These are phyloP conservation scores for Gnetum montanum DNA, from an alignment of 75 land plant species.

Conservation along the genomic window DNA sequence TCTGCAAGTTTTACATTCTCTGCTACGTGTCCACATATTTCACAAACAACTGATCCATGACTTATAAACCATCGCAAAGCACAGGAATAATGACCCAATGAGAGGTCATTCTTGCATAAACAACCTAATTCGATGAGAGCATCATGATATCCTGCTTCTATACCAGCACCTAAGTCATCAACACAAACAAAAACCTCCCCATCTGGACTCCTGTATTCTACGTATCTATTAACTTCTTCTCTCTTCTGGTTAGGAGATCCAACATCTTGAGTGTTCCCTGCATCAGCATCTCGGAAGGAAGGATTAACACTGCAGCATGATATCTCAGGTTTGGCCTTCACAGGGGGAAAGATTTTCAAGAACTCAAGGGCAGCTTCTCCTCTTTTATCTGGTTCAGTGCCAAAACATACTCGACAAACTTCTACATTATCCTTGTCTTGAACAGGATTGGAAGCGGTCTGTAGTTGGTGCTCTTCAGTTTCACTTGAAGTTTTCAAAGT, in stretches of 20 bases:
- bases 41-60: conserved; percentile 67
- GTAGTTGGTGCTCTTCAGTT: neutral
- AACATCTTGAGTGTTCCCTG: neutral
- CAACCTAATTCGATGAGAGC: conserved; percentile 56
- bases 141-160: conserved; percentile 16
- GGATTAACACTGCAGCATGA: neutral
- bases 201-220: conserved; percentile 44
- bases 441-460: conserved; percentile 1
- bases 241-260: neutral
- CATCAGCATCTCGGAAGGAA: neutral
- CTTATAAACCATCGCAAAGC: conserved; percentile 70
- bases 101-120: conserved; percentile 65
- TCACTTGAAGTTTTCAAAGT: too few relatives aligned
- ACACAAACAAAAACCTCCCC: conserved; percentile 58
- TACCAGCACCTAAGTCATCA: conserved; percentile 44
- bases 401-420: conserved; percentile 64
- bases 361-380: conserved; percentile 53
- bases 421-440: conserved; percentile 15
- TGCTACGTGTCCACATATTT: conserved; percentile 56
- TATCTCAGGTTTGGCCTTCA: conserved; percentile 3
- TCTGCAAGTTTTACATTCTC: conserved; percentile 38
- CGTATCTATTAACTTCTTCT: conserved; percentile 9
- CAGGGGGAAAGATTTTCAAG: conserved; percentile 38
- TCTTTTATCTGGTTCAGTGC: conserved; percentile 50
- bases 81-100: conserved; percentile 67